Conservation (phyloP, 306 rosid species). For the Vigna unguiculata region DNA sequence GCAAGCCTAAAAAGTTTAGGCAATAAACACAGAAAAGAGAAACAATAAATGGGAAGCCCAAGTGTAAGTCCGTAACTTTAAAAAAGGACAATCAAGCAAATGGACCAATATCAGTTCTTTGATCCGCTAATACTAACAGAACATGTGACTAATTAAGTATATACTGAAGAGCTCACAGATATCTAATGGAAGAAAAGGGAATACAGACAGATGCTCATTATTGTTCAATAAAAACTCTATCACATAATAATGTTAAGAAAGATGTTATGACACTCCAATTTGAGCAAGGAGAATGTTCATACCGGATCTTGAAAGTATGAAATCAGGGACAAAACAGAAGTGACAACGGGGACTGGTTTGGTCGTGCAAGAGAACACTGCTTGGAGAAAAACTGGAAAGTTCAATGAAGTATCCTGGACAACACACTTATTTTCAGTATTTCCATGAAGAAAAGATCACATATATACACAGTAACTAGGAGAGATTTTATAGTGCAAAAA, state of each 20-base stretch:
- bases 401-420: conserved; percentile 71
- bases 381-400: conserved; percentile 76
- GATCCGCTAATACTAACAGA: conserved; percentile 28
- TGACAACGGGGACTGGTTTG: conserved; percentile 71
- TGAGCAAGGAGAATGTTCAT: conserved; percentile 53
- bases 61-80: neutral
- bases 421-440: conserved; percentile 43
- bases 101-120: conserved; percentile 1
- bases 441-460: conserved; percentile 23
- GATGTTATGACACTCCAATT: conserved; percentile 18
- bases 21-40: conserved; percentile 32
- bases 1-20: conserved; percentile 14
- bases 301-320: conserved; percentile 79
- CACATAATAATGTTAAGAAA: conserved; percentile 18
- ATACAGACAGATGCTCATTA: conserved; percentile 15
- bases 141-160: conserved; percentile 1
- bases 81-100: conserved; percentile 24
- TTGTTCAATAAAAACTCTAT: conserved; percentile 30
- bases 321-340: conserved; percentile 73
- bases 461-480: conserved; percentile 27
- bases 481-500: conserved; percentile 22
- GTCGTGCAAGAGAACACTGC: conserved; percentile 70
- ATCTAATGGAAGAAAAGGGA: conserved; percentile 24
- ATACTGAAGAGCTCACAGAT: conserved; percentile 8
- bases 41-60: conserved; percentile 7